Conservation (phyloP, 768 basidiomycete species). For the Coprinopsis strossmayeri region DNA sequence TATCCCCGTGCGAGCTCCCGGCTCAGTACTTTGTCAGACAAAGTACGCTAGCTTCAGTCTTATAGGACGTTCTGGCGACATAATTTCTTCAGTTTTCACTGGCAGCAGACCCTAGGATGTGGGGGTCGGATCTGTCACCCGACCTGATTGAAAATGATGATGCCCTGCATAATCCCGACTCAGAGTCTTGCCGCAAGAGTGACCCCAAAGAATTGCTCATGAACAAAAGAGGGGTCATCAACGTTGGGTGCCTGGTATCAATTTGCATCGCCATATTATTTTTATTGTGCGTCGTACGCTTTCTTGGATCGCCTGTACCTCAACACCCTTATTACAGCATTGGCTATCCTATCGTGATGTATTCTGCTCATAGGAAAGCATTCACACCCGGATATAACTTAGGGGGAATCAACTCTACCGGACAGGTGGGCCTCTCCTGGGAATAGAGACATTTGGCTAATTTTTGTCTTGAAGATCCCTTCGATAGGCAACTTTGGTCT, state of each 20-base stretch:
- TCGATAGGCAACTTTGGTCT: constrained; percentile 52
- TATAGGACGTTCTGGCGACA: not conserved
- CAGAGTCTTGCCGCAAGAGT: constrained; percentile 19
- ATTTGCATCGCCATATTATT: constrained; percentile 41
- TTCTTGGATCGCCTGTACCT: not conserved
- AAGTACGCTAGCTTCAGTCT: constrained; percentile 23
- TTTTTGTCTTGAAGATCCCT: constrained; percentile 46
- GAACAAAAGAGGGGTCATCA: constrained; percentile 58
- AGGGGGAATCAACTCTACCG: constrained; percentile 60
- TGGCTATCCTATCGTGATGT: constrained; percentile 42
- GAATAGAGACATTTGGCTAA: constrained; percentile 12
- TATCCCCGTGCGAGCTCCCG: constrained; percentile 40
- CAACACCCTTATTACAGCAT: constrained; percentile 22
- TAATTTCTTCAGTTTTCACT: constrained; percentile 45
- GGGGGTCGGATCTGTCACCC: constrained; percentile 55
- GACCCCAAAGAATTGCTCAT: constrained; percentile 35
- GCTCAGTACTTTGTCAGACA: constrained; percentile 37
- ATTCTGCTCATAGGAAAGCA: constrained; percentile 16
- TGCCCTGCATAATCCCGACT: constrained; percentile 63
- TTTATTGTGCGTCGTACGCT: constrained; percentile 46
- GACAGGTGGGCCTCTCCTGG: constrained; percentile 37
- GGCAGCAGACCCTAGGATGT: constrained; percentile 56
- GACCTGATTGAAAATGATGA: constrained; percentile 62
- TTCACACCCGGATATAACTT: constrained; percentile 25
- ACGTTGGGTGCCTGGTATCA: constrained; percentile 63